A percentile compares a stretch with the other conserved stretches of the same genome.
Conservation (phyloP, 2,329 filamentous ascomycete species). For the Penicillium sp. region DNA sequence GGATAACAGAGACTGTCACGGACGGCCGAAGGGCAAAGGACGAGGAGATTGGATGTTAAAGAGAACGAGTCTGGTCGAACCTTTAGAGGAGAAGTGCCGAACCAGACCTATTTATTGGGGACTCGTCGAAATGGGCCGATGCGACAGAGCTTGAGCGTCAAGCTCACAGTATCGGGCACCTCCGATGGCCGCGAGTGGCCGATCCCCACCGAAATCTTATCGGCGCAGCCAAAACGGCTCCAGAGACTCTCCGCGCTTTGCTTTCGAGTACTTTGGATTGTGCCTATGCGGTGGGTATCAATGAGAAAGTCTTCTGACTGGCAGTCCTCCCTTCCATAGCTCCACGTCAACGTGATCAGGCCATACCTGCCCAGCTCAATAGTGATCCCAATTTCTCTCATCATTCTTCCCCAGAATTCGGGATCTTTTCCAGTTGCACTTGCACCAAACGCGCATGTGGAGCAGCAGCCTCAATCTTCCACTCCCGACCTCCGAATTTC, state of each 20-base stretch:
- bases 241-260: not conserved
- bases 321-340: not conserved
- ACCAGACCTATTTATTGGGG: slow-evolving; percentile 17
- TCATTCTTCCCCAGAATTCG: slow-evolving; percentile 4
- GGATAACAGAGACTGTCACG: not conserved
- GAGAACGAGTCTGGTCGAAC: not conserved
- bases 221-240: slow-evolving; percentile 11
- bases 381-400: not conserved
- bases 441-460: not conserved
- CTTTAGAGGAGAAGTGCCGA: not conserved
- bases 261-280: not conserved
- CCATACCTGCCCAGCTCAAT: not conserved
- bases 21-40: not conserved
- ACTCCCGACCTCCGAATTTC: slow-evolving; percentile 11
- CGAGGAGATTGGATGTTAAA: not conserved
- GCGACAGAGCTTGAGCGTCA: slow-evolving; percentile 1
- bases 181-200: slow-evolving; percentile 41
- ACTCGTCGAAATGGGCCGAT: slow-evolving; percentile 17
- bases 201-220: slow-evolving; percentile 35
- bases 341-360: not conserved
- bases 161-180: slow-evolving; percentile 32
- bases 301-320: not conserved
- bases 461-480: not conserved
- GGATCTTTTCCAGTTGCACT: not conserved
- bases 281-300: not conserved